Conservation (phyloP, 768 basidiomycete species). For the Suillus plorans region DNA sequence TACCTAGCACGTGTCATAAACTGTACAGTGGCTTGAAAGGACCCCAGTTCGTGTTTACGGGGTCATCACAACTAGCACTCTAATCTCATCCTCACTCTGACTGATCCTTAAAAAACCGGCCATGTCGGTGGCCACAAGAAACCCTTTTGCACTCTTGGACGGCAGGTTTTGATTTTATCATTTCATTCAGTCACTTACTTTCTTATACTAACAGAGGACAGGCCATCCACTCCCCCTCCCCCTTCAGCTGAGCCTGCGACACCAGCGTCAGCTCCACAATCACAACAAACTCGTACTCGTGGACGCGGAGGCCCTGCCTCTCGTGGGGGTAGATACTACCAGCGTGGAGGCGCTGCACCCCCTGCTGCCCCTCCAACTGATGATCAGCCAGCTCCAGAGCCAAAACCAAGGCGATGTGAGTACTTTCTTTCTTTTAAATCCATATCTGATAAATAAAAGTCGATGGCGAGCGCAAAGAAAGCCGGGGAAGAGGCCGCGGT, state of each 20-base stretch:
- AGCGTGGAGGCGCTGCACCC: conserved; percentile 54
- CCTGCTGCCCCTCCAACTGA: conserved; percentile 36
- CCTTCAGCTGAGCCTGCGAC: conserved; percentile 31
- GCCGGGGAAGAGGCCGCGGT: conserved; percentile 44
- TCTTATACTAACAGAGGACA: conserved; percentile 41
- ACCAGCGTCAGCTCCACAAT: conserved; percentile 28
- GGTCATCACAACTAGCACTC: conserved; percentile 10
- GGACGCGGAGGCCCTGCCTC: conserved; percentile 56
- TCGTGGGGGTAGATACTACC: conserved; percentile 70
- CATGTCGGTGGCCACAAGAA: conserved; percentile 92
- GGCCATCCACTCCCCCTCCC: conserved; percentile 36
- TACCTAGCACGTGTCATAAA: conserved; percentile 24
- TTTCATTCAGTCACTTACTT: conserved; percentile 2
- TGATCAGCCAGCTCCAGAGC: conserved; percentile 35
- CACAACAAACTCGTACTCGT: conserved; percentile 38
- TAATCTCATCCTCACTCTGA: neutral
- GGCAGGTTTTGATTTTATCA: conserved; percentile 44
- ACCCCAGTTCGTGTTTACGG: conserved; percentile 38
- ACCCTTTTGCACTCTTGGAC: conserved; percentile 82
- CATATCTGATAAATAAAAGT: conserved; percentile 17
- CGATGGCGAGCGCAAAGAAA: conserved; percentile 47
- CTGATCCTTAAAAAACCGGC: conserved; percentile 44
- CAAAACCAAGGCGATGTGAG: conserved; percentile 35
- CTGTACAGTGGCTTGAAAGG: conserved; percentile 47
- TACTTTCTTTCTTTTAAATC: conserved; percentile 5